phyloP scores from a whole-genome alignment of 2,329 filamentous ascomycete genomes.

The Fusarium euwallaceae region DNA sequence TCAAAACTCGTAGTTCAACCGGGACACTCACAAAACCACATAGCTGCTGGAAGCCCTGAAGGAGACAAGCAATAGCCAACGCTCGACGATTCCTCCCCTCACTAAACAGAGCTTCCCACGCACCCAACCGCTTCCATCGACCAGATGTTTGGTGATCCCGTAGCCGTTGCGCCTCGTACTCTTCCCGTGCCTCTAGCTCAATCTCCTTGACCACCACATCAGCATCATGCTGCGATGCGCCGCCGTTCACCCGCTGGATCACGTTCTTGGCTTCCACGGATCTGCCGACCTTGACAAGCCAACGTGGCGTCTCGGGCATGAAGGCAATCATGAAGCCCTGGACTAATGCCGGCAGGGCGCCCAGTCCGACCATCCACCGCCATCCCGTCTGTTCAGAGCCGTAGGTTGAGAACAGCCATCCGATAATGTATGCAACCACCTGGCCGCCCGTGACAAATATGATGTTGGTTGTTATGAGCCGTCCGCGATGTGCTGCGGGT shows the following conservation, averaged over 20 bases:
- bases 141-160: conserved; percentile 47
- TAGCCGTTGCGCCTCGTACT: conserved; percentile 65
- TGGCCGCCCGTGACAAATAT: conserved; percentile 91
- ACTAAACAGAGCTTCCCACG: conserved; percentile 66
- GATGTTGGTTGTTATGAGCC: conserved; percentile 84
- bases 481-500: conserved; percentile 80
- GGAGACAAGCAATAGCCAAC: conserved; percentile 84
- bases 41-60: conserved; percentile 90
- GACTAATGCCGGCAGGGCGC: conserved; percentile 79
- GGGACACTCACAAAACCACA: conserved; percentile 78
- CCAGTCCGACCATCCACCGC: conserved; percentile 93
- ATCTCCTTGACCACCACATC: conserved; percentile 76
- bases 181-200: conserved; percentile 79
- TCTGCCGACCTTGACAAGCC: conserved; percentile 79
- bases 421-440: conserved; percentile 87
- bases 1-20: not conserved
- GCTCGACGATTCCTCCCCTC: conserved; percentile 79
- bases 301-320: conserved; percentile 91
- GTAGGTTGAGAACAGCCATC: conserved; percentile 78
- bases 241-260: conserved; percentile 74
- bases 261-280: conserved; percentile 73
- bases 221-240: conserved; percentile 61
- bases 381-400: conserved; percentile 72
- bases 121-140: conserved; percentile 56
- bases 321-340: conserved; percentile 77